Percentiles rank a stretch among this genome's conserved stretches.
These are phyloP conservation scores for Metarhizium sp. DNA, from an alignment of 2,329 filamentous ascomycete species.

Conservation along the genomic window DNA sequence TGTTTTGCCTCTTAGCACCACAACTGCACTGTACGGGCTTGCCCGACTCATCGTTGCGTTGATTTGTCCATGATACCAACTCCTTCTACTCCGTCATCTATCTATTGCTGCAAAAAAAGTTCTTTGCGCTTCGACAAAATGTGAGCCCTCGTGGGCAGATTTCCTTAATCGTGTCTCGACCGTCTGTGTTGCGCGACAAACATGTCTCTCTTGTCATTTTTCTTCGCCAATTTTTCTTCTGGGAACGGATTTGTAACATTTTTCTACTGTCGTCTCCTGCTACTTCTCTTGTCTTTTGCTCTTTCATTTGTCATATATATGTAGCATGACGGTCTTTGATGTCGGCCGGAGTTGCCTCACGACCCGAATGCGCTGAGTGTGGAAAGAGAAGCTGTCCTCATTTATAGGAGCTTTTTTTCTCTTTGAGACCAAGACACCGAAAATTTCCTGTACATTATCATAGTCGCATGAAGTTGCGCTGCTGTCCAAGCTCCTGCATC, in stretches of 20 bases:
- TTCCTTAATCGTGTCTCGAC: background rate
- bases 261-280: background rate
- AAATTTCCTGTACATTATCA: conserved; percentile 46
- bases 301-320: background rate
- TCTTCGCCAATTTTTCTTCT: background rate
- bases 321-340: conserved; percentile 6
- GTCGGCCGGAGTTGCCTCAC: conserved; percentile 3
- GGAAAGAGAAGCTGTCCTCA: conserved; percentile 1
- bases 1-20: conserved; percentile 14
- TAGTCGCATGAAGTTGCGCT: conserved; percentile 36
- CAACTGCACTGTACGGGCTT: conserved; percentile 9
- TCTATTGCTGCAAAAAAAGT: conserved; percentile 10
- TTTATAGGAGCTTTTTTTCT: background rate
- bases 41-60: conserved; percentile 10
- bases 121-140: conserved; percentile 9
- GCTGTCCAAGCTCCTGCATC: conserved; percentile 23
- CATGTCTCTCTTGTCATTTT: background rate
- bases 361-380: conserved; percentile 5
- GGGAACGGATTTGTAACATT: conserved; percentile 4
- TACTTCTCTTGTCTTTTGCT: background rate
- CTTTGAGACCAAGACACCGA: conserved; percentile 3
- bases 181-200: background rate
- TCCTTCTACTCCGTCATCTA: conserved; percentile 6
- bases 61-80: conserved; percentile 29
- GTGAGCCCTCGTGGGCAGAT: conserved; percentile 1